Percentiles rank a stretch among this genome's conserved stretches.
Evolutionary conservation across 306 rosid genomes (phyloP).

Genomic region (Inga leiocalycina): DNA sequence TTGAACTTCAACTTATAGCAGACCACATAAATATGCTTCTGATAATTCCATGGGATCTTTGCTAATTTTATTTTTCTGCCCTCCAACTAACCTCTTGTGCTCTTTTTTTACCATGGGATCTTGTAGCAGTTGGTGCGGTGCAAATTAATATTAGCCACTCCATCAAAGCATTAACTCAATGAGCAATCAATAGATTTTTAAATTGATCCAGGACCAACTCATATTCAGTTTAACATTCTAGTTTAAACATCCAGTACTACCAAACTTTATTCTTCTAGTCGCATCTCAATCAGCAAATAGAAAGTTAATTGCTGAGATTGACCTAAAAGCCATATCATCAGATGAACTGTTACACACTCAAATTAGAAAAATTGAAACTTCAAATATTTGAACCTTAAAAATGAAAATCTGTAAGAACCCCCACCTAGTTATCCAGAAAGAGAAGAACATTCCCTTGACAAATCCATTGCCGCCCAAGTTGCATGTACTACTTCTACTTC

Average conservation of each 20-base stretch:
- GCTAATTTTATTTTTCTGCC: neutral
- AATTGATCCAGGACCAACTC: neutral
- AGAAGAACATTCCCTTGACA: neutral
- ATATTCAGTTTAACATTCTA: neutral
- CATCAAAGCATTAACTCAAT: neutral
- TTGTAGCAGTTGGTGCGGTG: neutral
- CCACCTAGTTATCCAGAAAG: neutral
- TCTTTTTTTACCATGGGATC: neutral
- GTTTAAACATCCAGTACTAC: neutral
- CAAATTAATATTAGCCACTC: neutral
- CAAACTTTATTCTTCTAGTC: neutral
- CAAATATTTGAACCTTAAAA: neutral
- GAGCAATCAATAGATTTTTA: neutral
- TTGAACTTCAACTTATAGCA: conserved; percentile 7
- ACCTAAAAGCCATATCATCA: neutral
- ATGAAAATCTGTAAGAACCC: neutral
- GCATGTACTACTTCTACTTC: neutral
- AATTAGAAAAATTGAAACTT: neutral
- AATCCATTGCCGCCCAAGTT: neutral
- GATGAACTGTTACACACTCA: neutral
- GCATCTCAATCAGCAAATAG: neutral
- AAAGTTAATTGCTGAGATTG: neutral
- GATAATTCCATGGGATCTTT: neutral
- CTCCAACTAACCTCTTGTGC: neutral
- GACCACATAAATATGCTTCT: conserved; percentile 8